A percentile compares a stretch with the other conserved stretches of the same genome.
phyloP scores from a whole-genome alignment of 331 rosid species.

The Phaseolus coccineus region DNA sequence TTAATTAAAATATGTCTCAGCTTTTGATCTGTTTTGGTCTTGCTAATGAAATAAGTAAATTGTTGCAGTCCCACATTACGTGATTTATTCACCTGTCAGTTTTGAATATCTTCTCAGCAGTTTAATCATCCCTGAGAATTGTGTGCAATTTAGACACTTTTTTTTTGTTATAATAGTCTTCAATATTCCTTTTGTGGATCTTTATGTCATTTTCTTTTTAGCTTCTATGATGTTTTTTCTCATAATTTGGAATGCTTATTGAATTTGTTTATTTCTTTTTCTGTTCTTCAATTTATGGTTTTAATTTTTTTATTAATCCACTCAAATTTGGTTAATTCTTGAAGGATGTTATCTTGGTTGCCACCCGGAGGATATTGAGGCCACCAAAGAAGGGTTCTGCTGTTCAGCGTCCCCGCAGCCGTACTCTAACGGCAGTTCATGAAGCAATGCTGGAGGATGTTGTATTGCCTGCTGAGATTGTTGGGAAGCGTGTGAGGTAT shows the following conservation, averaged over 20 bases:
- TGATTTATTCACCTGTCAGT: not conserved
- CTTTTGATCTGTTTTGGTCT: not conserved
- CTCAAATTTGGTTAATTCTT: not conserved
- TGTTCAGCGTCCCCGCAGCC: constrained; percentile 82
- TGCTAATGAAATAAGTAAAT: not conserved
- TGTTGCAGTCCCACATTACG: not conserved
- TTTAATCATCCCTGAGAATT: not conserved
- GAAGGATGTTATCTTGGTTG: constrained; percentile 82
- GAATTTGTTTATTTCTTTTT: not conserved
- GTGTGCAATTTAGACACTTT: not conserved
- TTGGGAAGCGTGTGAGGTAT: constrained; percentile 79
- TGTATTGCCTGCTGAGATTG: constrained; percentile 89
- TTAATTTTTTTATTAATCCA: not conserved
- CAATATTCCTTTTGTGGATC: not conserved
- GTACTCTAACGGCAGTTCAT: constrained; percentile 88
- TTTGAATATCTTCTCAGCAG: not conserved
- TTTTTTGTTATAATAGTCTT: not conserved
- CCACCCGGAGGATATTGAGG: constrained; percentile 81
- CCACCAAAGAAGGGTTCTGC: constrained; percentile 96
- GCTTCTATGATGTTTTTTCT: no score
- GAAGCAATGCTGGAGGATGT: constrained; percentile 85
- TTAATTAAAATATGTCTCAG: not conserved
- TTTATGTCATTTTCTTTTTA: no score
- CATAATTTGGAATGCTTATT: not conserved
- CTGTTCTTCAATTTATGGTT: not conserved